Evolutionary conservation across 371 early-diverging fungal species (phyloP), one percentile per base, ranked within the genome.

Genomic region (Blakeslea trispora): DNA sequence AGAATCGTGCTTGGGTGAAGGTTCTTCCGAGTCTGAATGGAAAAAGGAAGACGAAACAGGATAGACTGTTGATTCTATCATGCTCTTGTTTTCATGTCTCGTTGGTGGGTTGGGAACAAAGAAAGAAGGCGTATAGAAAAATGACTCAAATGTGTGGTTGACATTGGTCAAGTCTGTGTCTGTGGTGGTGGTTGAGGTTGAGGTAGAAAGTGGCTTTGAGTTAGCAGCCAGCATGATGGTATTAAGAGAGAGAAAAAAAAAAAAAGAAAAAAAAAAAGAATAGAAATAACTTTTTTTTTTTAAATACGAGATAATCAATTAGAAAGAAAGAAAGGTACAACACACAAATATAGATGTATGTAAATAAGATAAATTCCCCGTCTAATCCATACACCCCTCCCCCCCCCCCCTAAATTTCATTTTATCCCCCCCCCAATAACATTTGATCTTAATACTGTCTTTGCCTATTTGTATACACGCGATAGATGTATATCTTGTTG

Each of bases 101-200:
- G 45, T 44, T 50, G 45, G 64, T 60, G 54, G 48, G 55, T 55
- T 50, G 62, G 44, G 39, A 45, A 62, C 46, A 58, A 65, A 50
- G 44, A 61, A 13, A 6, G 62, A 49, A 54, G 59, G 45, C 22
- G 59, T 51, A 43, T 62, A 42, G 45, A 65, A 48, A 39, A 54
- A 41, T 31, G 66, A 47, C 44, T 66, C 53, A 41, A 62, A 47
- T 23, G 59, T 42, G 40, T 57, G 52, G 40, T 44, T 53, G 10
- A 44, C 11, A 11, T 39, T 23, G 14, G 21, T 13, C 47, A 40
- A 42, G 21, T 57, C 35, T 18, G 22, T 43, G 14, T 37, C 34
- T 17, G 23, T 40, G 41, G 32, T 40, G 41, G 32, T 49, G 10
- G 40, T n/a, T 9, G 32, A 48, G n/a, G 48, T 22, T 32, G 56